Percentiles rank a stretch among this genome's conserved stretches.
phyloP scores from a whole-genome alignment of 495 filamentous ascomycete species.

The Aspergillus asperescens region DNA sequence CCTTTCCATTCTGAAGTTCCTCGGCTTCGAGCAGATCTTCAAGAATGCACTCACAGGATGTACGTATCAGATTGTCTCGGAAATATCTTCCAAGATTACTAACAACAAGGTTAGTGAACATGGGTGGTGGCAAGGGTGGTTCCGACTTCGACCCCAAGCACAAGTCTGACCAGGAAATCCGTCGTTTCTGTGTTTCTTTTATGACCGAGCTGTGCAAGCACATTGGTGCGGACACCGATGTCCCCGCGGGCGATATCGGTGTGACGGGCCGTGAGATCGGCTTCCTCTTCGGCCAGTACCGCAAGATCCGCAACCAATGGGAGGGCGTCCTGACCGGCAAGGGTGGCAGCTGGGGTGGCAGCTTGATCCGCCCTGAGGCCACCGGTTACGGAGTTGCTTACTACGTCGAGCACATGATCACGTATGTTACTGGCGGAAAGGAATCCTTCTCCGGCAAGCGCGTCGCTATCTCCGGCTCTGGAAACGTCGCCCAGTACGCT shows the following conservation, averaged over 20 bases:
- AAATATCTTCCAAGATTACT: neutral
- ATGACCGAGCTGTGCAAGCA: conserved; percentile 93
- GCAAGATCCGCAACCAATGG: conserved; percentile 80
- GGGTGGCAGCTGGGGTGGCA: conserved; percentile 87
- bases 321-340: conserved; percentile 96
- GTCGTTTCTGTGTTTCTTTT: conserved; percentile 93
- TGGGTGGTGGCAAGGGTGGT: conserved; percentile 97
- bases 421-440: conserved; percentile 70
- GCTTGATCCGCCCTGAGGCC: conserved; percentile 92
- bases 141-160: conserved; percentile 99
- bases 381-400: conserved; percentile 97
- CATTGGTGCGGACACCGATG: conserved; percentile 94
- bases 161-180: conserved; percentile 96
- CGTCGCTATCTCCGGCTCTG: conserved; percentile 93
- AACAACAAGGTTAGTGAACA: conserved; percentile 45
- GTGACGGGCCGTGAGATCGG: conserved; percentile 86
- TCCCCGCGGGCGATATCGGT: conserved; percentile 93
- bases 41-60: conserved; percentile 96
- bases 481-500: conserved; percentile 97
- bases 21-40: conserved; percentile 99
- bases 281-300: conserved; percentile 94
- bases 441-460: conserved; percentile 87
- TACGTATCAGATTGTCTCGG: neutral
- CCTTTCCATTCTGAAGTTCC: conserved; percentile 94
- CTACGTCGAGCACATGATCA: conserved; percentile 95